phyloP scores from a whole-genome alignment of 2,329 filamentous ascomycete genomes.

The Cladophialophora psammophila region DNA sequence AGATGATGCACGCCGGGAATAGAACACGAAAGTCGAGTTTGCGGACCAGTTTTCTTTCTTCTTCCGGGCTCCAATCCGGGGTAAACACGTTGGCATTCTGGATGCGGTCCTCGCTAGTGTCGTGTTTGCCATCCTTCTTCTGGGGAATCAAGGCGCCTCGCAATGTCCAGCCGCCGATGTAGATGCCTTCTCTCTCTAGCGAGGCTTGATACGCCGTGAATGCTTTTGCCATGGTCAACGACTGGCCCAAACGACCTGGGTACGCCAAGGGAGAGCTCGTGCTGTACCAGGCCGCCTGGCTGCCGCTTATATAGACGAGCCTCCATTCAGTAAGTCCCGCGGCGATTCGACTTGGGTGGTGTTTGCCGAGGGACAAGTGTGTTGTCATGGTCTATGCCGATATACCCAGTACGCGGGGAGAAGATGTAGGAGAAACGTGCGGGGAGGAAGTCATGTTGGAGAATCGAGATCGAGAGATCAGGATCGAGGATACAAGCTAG shows the following conservation, averaged over 20 bases:
- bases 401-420: neutral
- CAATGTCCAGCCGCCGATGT: conserved; percentile 25
- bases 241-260: neutral
- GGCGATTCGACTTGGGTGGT: neutral
- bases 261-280: neutral
- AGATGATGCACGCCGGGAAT: conserved; percentile 33
- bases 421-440: neutral
- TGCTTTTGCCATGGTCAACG: conserved; percentile 11
- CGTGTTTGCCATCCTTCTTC: conserved; percentile 1
- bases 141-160: conserved; percentile 1
- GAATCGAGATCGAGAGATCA: neutral
- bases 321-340: neutral
- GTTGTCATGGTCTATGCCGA: neutral
- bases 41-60: conserved; percentile 33
- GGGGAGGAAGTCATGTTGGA: neutral
- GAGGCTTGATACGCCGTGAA: conserved; percentile 9
- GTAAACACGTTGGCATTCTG: conserved; percentile 8
- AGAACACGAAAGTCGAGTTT: conserved; percentile 36
- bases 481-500: too few species aligned
- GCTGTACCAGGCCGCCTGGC: too few species aligned
- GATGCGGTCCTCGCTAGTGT: conserved; percentile 2
- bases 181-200: conserved; percentile 25
- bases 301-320: neutral
- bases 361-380: neutral
- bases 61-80: conserved; percentile 30